Evolutionary conservation across 2,329 filamentous ascomycete genomes (phyloP).

Genomic region (Lachnellula suecica): DNA sequence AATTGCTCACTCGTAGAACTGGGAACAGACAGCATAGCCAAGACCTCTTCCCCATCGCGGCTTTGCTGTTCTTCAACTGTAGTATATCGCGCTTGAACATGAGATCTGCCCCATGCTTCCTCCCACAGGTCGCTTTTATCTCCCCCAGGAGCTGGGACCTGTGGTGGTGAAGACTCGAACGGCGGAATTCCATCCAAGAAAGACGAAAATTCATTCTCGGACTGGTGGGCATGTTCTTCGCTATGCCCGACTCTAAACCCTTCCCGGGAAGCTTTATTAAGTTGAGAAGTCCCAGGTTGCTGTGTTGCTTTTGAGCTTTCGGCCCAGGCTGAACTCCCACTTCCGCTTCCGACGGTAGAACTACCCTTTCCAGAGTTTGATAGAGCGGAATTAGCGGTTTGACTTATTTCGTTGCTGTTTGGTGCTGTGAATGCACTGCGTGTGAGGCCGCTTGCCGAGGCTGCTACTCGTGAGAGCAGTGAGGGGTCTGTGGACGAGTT

Average conservation of each 20-base stretch:
- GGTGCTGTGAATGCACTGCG: constrained; percentile 31
- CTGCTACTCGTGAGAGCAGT: constrained; percentile 26
- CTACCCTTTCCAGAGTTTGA: constrained; percentile 26
- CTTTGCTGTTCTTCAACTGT: constrained; percentile 25
- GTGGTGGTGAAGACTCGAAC: constrained; percentile 19
- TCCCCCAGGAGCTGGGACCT: too few species aligned
- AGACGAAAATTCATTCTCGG: constrained; percentile 30
- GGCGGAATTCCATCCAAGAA: constrained; percentile 32
- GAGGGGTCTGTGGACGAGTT: constrained; percentile 13
- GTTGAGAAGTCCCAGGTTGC: constrained; percentile 1
- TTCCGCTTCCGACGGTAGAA: constrained; percentile 13
- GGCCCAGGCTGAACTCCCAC: constrained; percentile 13
- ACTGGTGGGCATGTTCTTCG: constrained; percentile 22
- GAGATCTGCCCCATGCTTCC: constrained; percentile 23
- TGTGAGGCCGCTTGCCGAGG: constrained; percentile 36
- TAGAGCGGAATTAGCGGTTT: constrained; percentile 18
- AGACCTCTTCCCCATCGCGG: constrained; percentile 41
- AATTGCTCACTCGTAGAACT: constrained; percentile 20
- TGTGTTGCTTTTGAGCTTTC: constrained; percentile 23
- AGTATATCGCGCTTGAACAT: neutral
- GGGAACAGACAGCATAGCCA: constrained; percentile 38
- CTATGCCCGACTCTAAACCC: constrained; percentile 22
- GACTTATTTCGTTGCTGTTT: constrained; percentile 20
- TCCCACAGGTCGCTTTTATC: too few species aligned
- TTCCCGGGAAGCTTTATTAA: neutral